Evolutionary conservation across 768 basidiomycete genomes (phyloP).

Genomic region (Glaciozyma antarctica): DNA sequence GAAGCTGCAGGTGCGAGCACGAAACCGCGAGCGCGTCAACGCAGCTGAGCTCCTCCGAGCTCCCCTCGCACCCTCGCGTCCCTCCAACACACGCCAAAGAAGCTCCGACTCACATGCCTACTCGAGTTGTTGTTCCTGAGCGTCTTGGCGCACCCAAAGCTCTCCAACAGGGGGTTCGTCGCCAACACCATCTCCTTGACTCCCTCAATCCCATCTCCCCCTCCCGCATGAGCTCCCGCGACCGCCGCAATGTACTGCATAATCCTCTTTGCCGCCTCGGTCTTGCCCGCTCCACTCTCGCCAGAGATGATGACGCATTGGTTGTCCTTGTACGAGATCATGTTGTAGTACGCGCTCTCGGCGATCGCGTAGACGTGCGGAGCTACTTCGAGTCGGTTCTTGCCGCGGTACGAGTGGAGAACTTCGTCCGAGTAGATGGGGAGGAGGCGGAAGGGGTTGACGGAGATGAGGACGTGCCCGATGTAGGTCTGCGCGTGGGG

Average conservation of each 20-base stretch:
- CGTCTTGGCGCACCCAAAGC: constrained; percentile 98
- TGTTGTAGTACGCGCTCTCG: constrained; percentile 94
- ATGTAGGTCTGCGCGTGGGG: constrained; percentile 62
- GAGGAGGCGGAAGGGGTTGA: constrained; percentile 90
- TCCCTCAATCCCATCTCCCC: constrained; percentile 65
- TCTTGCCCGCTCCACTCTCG: constrained; percentile 98
- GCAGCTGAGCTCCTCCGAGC: neutral
- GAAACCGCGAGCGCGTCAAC: too few species aligned
- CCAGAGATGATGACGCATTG: constrained; percentile 99
- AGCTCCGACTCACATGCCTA: constrained; percentile 66
- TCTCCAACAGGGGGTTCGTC: constrained; percentile 92
- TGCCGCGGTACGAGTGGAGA: constrained; percentile 76
- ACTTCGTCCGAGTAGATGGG: constrained; percentile 90
- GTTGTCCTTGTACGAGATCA: constrained; percentile 98
- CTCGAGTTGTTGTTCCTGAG: constrained; percentile 97
- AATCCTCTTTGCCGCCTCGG: constrained; percentile 96
- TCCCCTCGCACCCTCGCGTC: neutral
- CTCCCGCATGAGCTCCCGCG: constrained; percentile 48
- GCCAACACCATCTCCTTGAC: constrained; percentile 99
- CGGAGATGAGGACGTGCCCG: constrained; percentile 96
- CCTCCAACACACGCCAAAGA: neutral
- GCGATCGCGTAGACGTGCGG: constrained; percentile 98
- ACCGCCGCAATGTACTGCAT: constrained; percentile 99
- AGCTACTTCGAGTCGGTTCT: constrained; percentile 94
- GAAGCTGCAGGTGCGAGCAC: too few species aligned